A percentile compares a stretch with the other conserved stretches of the same genome.
Conservation (phyloP, 225 moss, liverwort and hornwort genomes). For the Asterella californica region DNA sequence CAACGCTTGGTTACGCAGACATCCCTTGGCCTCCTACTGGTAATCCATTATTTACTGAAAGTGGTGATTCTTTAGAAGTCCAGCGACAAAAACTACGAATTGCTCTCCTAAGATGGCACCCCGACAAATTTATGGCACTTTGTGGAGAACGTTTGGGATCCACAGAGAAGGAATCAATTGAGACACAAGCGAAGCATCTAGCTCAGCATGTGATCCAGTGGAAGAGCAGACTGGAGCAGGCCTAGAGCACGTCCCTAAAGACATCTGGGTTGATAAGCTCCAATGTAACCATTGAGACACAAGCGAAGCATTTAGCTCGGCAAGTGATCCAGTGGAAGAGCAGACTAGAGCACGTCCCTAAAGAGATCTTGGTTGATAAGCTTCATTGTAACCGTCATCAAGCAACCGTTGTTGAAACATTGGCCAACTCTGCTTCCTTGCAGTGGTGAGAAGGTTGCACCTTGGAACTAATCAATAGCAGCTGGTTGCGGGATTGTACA, state of each 20-base stretch:
- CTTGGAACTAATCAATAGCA: neutral
- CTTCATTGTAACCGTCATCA: neutral
- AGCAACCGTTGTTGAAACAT: neutral
- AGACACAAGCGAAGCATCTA: slow-evolving; percentile 32
- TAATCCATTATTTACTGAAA: slow-evolving; percentile 42
- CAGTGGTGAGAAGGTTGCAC: neutral
- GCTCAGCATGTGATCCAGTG: slow-evolving; percentile 43
- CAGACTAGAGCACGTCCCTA: slow-evolving; percentile 17
- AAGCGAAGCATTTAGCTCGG: slow-evolving; percentile 30
- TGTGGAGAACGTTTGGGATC: slow-evolving; percentile 32
- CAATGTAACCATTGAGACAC: slow-evolving; percentile 22
- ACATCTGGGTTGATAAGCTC: neutral
- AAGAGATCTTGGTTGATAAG: neutral
- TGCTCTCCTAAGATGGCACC: slow-evolving; percentile 48
- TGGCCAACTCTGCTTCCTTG: neutral
- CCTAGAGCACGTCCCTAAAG: neutral
- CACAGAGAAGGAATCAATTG: slow-evolving; percentile 31
- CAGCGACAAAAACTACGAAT: slow-evolving; percentile 37
- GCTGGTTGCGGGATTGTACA: neutral
- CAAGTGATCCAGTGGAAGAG: slow-evolving; percentile 37
- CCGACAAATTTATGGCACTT: slow-evolving; percentile 41
- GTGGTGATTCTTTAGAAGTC: slow-evolving; percentile 33
- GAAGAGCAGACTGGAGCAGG: slow-evolving; percentile 35
- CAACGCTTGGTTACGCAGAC: slow-evolving; percentile 26
- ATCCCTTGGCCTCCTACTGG: slow-evolving; percentile 47